Conservation (phyloP, 495 filamentous ascomycete species). For the Penicillium roqueforti region DNA sequence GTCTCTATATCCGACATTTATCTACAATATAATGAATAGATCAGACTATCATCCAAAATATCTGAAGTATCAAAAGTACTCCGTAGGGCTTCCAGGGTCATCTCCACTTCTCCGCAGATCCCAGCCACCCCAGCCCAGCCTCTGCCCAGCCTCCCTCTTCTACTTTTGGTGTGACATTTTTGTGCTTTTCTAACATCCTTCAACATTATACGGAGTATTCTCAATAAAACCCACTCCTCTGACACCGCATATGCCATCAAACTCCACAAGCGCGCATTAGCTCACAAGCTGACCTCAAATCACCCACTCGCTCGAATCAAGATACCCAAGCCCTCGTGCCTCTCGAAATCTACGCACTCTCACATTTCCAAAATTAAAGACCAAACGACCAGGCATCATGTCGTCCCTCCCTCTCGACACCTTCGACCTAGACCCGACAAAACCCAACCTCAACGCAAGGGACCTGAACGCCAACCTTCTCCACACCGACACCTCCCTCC, state of each 20-base stretch:
- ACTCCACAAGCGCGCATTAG: not conserved
- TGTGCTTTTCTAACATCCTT: not conserved
- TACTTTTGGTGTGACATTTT: not conserved
- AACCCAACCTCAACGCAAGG: not conserved
- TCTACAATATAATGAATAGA: not conserved
- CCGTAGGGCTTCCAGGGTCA: not conserved
- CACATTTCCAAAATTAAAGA: not conserved
- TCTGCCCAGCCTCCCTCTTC: slow-evolving; percentile 1
- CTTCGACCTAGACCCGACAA: not conserved
- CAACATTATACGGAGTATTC: not conserved
- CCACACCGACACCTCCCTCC: slow-evolving; percentile 5
- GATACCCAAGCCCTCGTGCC: not conserved
- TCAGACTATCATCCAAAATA: too few relatives aligned
- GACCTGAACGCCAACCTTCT: not conserved
- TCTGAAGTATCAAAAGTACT: not conserved
- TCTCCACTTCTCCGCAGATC: slow-evolving; percentile 12
- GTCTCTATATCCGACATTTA: too few relatives aligned
- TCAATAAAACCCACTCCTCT: not conserved
- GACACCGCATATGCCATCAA: not conserved
- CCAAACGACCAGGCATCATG: not conserved
- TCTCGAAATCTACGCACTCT: not conserved
- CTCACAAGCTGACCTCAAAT: not conserved
- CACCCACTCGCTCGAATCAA: not conserved
- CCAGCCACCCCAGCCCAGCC: slow-evolving; percentile 13
- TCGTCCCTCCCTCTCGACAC: not conserved